Evolutionary conservation across 1,139 yeast species (phyloP).

Genomic region (Saccharomyces hybrid): DNA sequence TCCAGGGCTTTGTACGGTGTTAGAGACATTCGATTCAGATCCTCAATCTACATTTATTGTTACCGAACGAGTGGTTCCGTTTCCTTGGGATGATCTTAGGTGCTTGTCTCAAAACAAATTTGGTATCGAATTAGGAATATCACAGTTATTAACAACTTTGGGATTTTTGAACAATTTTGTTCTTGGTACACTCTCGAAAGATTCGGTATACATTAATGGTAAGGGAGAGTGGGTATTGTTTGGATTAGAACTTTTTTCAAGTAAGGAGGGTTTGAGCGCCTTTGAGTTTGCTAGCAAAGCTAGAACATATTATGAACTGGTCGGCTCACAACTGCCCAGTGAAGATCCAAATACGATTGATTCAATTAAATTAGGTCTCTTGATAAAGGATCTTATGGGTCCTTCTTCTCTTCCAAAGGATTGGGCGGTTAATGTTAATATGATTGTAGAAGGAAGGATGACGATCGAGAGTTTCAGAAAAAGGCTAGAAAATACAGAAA

Average conservation of each 20-base stretch:
- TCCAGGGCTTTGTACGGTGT: slow-evolving; percentile 66
- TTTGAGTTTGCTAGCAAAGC: slow-evolving; percentile 21
- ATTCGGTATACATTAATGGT: slow-evolving; percentile 56
- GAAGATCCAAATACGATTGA: slow-evolving; percentile 43
- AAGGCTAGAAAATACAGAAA: slow-evolving; percentile 12
- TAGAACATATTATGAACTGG: slow-evolving; percentile 38
- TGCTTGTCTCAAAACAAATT: slow-evolving; percentile 28
- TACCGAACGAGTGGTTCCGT: slow-evolving; percentile 70
- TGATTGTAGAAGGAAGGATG: slow-evolving; percentile 17
- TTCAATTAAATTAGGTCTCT: slow-evolving; percentile 53
- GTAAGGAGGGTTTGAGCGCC: slow-evolving; percentile 35
- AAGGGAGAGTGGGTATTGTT: slow-evolving; percentile 80
- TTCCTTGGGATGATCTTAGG: slow-evolving; percentile 30
- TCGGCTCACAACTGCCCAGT: slow-evolving; percentile 1
- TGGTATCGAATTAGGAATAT: slow-evolving; percentile 52
- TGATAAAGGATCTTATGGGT: slow-evolving; percentile 46
- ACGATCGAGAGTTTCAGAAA: slow-evolving; percentile 14
- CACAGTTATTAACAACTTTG: slow-evolving; percentile 48
- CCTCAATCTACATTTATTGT: slow-evolving; percentile 60
- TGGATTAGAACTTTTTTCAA: slow-evolving; percentile 70
- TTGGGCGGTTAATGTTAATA: slow-evolving; percentile 15
- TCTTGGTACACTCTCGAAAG: slow-evolving; percentile 55
- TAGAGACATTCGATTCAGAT: slow-evolving; percentile 60
- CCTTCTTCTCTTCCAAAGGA: slow-evolving; percentile 27
- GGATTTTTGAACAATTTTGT: slow-evolving; percentile 55